Percentiles rank a stretch among this genome's conserved stretches.
Evolutionary conservation across 495 filamentous ascomycete genomes (phyloP).

Genomic region (Penicillium lagena): DNA sequence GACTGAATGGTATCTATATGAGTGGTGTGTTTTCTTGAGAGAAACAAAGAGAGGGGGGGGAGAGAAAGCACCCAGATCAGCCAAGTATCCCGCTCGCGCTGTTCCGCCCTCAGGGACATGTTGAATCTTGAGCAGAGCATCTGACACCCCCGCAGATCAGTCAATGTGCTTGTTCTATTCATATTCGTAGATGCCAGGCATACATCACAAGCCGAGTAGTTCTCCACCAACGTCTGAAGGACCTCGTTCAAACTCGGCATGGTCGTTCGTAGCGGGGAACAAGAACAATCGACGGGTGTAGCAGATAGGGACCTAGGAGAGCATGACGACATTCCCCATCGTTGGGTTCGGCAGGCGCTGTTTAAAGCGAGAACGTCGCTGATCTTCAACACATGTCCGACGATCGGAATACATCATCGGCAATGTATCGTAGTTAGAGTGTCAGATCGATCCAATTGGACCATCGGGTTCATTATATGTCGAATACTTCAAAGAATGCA

Average conservation of each 20-base stretch:
- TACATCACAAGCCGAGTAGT: slow-evolving; percentile 47
- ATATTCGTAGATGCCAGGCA: not conserved
- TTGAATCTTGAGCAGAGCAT: slow-evolving; percentile 56
- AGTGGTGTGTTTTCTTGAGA: not conserved
- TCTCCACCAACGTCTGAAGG: slow-evolving; percentile 22
- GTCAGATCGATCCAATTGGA: too few species aligned
- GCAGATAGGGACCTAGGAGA: too few species aligned
- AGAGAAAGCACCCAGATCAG: slow-evolving; percentile 46
- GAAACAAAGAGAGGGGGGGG: not conserved
- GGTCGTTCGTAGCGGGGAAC: not conserved
- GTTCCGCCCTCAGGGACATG: slow-evolving; percentile 30
- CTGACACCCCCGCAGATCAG: slow-evolving; percentile 37
- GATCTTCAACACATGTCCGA: too few species aligned
- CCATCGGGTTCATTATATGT: too few species aligned
- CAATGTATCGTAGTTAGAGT: too few species aligned
- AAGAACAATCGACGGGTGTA: too few species aligned
- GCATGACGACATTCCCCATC: too few species aligned
- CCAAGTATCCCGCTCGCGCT: slow-evolving; percentile 50
- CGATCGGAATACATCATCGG: too few species aligned
- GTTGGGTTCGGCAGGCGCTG: too few species aligned
- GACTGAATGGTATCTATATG: slow-evolving; percentile 10
- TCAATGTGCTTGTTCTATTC: too few species aligned
- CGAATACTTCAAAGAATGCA: too few species aligned
- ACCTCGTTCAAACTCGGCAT: slow-evolving; percentile 28
- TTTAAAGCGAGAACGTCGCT: too few species aligned